These are phyloP conservation scores for Aspergillus sp. DNA, from an alignment of 2,329 filamentous ascomycete genomes.

Conservation along the genomic window DNA sequence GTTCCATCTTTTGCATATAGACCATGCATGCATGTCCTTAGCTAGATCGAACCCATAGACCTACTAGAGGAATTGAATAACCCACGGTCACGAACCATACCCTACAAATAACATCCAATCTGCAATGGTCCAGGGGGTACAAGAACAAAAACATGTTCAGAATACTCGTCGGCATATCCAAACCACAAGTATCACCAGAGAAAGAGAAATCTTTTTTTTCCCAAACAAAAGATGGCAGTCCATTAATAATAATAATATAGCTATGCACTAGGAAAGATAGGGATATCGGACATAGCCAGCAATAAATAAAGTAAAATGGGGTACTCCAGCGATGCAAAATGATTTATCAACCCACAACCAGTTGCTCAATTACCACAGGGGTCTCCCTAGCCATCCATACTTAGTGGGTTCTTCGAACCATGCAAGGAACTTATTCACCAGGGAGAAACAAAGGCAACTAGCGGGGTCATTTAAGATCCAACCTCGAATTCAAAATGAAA, in stretches of 20 bases:
- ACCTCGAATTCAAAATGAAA: not conserved
- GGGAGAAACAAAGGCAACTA: not conserved
- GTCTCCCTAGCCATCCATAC: not conserved
- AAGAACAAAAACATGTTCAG: not conserved
- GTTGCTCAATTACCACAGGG: no score
- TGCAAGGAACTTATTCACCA: not conserved
- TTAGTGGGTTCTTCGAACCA: not conserved
- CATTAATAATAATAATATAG: not conserved
- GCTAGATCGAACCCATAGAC: not conserved
- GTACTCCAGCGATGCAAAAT: conserved; percentile 4
- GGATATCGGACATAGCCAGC: not conserved
- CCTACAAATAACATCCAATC: not conserved
- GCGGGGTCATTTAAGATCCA: not conserved
- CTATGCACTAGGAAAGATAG: not conserved
- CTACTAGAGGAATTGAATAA: not conserved
- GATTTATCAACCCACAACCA: not conserved
- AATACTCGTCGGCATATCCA: no score
- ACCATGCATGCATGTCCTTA: not conserved
- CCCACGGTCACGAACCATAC: not conserved
- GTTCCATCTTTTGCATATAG: not conserved
- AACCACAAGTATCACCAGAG: not conserved
- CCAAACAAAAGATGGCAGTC: not conserved
- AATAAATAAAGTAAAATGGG: not conserved
- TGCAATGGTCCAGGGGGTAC: not conserved
- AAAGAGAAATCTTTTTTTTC: not conserved